Conservation (phyloP, 169 alveolate genomes). For the Theileria parva region DNA sequence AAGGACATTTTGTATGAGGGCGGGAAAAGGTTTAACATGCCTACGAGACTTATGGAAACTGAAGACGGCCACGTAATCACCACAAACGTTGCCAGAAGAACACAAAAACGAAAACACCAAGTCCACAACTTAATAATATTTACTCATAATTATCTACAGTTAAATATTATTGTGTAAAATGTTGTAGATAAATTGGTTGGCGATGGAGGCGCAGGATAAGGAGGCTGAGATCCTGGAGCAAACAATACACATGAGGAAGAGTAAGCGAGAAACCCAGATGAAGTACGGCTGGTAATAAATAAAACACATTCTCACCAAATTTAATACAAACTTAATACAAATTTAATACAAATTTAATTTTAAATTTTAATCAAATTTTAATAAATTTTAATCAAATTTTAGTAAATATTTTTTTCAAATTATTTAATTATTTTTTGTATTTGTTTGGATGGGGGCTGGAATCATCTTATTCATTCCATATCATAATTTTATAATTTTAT, state of each 20-base stretch:
- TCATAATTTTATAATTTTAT: no score
- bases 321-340: no score
- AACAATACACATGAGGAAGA: conserved; percentile 73
- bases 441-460: not conserved
- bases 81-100: conserved; percentile 49
- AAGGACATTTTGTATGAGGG: conserved; percentile 50
- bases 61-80: conserved; percentile 55
- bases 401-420: not conserved
- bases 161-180: no score
- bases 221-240: conserved; percentile 80
- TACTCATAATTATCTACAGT: no score
- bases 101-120: conserved; percentile 63
- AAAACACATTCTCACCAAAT: no score
- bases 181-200: conserved; percentile 82
- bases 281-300: conserved; percentile 81
- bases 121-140: no score
- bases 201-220: conserved; percentile 82
- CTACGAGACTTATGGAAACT: conserved; percentile 37
- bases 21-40: conserved; percentile 18
- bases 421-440: no score
- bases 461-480: no score
- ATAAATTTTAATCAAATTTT: not conserved
- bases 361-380: not conserved
- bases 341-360: not conserved
- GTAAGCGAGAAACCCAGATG: conserved; percentile 78